phyloP scores from a whole-genome alignment of 495 filamentous ascomycete genomes.

The Sordaria brevicollis region DNA sequence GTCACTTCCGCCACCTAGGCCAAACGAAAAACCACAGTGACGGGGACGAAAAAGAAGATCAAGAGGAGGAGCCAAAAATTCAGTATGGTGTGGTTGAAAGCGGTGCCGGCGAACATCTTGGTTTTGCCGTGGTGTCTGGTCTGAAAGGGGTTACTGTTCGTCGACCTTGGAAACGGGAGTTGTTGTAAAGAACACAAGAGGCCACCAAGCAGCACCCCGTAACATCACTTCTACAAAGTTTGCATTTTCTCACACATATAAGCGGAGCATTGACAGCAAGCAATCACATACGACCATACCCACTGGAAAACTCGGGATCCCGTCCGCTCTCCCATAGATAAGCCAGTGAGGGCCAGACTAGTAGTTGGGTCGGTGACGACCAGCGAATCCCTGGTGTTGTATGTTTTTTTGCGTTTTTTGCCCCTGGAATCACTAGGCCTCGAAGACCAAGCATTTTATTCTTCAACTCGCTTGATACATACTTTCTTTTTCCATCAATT shows the following conservation, averaged over 20 bases:
- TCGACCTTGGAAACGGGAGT: not conserved
- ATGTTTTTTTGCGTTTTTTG: not conserved
- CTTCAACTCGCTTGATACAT: too few relatives aligned
- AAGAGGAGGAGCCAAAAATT: not conserved
- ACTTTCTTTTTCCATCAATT: not conserved
- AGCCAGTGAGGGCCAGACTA: constrained; percentile 13
- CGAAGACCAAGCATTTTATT: not conserved
- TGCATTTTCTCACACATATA: accelerated
- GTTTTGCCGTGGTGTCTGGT: not conserved
- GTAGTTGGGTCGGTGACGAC: constrained; percentile 30
- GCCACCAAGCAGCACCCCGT: not conserved
- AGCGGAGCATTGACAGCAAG: accelerated
- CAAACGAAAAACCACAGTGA: not conserved
- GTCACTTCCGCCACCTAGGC: not conserved
- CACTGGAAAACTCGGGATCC: constrained; percentile 35
- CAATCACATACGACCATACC: not conserved
- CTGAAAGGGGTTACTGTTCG: not conserved
- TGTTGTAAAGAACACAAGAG: not conserved
- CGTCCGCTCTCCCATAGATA: constrained; percentile 43
- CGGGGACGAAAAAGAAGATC: not conserved
- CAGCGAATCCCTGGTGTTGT: constrained; percentile 27
- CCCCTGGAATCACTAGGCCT: not conserved
- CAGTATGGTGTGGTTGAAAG: not conserved
- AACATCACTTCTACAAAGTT: not conserved
- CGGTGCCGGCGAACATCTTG: not conserved